Percentiles rank a stretch among this genome's conserved stretches.
phyloP scores from a whole-genome alignment of 305 asterid genomes.

The Solanum hybrid region DNA sequence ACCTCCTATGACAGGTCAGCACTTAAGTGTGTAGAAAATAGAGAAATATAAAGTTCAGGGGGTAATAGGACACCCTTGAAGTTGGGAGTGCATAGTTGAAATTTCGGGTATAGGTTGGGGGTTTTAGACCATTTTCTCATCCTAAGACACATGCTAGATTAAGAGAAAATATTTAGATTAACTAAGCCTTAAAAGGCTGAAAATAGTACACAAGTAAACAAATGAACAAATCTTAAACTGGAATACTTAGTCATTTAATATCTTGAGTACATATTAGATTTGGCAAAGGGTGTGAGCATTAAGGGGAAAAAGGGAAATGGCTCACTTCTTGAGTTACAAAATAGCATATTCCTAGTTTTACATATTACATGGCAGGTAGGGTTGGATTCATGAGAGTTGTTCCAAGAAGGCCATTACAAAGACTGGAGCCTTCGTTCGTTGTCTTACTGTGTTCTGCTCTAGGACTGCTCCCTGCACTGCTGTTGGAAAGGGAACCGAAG shows the following conservation, averaged over 20 bases:
- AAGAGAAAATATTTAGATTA: background rate
- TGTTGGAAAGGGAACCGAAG: constrained; percentile 57
- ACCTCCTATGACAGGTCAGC: no score
- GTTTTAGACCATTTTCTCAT: no score
- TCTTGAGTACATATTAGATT: background rate
- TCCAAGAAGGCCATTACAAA: constrained; percentile 6
- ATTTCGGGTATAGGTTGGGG: no score
- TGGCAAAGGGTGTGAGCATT: background rate
- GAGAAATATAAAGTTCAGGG: no score
- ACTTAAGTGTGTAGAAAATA: no score
- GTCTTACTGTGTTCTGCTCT: constrained; percentile 29
- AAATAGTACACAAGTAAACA: background rate
- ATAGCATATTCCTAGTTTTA: constrained; percentile 1
- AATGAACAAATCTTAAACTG: constrained; percentile 7
- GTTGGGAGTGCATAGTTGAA: no score
- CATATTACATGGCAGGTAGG: background rate
- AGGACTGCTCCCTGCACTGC: constrained; percentile 88
- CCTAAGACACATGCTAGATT: background rate
- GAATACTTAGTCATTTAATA: background rate
- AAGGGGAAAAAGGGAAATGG: background rate
- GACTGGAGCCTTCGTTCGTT: constrained; percentile 4
- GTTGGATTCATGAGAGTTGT: constrained; percentile 3
- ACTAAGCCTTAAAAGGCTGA: background rate
- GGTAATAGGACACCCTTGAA: no score
- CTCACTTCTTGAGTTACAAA: background rate